A percentile compares a stretch with the other conserved stretches of the same genome.
Evolutionary conservation across 129 eudicot species (phyloP).

Genomic region (Flaveria bidentis): DNA sequence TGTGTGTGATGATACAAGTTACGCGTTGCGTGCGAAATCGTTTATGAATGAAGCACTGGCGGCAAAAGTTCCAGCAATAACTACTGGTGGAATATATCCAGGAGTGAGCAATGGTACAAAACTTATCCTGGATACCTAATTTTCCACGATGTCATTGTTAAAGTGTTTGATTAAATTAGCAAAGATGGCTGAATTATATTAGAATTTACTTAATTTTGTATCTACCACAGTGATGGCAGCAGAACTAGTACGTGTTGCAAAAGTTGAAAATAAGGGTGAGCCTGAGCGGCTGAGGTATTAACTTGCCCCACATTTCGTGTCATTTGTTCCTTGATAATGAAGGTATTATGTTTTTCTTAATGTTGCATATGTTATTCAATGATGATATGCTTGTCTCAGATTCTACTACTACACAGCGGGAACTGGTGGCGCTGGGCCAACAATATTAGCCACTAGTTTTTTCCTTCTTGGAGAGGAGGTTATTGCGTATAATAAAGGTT

Average conservation of each 20-base stretch:
- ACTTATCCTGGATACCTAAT: neutral
- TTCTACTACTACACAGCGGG: conserved; percentile 97
- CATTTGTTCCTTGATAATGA: conserved; percentile 7
- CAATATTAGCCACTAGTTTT: conserved; percentile 94
- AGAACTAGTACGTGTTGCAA: conserved; percentile 87
- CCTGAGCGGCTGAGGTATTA: conserved; percentile 82
- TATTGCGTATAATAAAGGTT: conserved; percentile 82
- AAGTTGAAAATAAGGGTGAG: conserved; percentile 64
- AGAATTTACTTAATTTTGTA: neutral
- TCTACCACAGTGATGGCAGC: conserved; percentile 88
- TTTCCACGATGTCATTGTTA: neutral
- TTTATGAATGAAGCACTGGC: conserved; percentile 61
- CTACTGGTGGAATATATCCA: conserved; percentile 96
- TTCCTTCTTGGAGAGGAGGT: conserved; percentile 95
- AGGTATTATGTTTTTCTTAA: neutral
- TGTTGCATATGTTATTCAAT: neutral
- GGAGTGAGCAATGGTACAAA: conserved; percentile 95
- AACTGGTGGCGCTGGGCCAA: conserved; percentile 97
- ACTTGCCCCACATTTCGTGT: neutral
- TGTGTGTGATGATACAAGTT: conserved; percentile 94
- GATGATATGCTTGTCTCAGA: conserved; percentile 43
- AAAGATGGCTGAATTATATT: neutral
- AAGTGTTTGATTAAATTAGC: neutral
- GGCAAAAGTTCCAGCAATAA: conserved; percentile 90
- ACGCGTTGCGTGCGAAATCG: conserved; percentile 73